Base-by-base conservation (phyloP, 1,284 basidiomycete species). In the Moesziomyces sp. region DNA sequence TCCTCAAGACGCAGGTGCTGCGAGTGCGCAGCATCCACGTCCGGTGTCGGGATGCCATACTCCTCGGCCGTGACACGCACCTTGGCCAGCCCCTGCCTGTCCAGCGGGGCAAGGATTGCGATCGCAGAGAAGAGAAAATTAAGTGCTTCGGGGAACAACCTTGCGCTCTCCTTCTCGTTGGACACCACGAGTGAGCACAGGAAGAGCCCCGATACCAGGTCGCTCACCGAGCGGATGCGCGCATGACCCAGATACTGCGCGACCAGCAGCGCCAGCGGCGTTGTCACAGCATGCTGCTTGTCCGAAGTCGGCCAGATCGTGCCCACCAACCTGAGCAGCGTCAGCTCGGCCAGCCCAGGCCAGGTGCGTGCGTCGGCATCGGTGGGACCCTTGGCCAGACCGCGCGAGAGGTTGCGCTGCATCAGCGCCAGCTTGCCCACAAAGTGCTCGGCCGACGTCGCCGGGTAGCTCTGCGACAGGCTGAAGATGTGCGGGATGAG, bases 271-370 rank as follows among this genome's bases (percentile, higher is more conserved):
- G 93, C 89, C 0, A 94, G 88, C 0, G 95, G 93, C 0, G 93
- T 92, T 23, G 93, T 87, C 50, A 99, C 94, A 0, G 91, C 89
- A 84, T 99, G 95, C 59, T 91, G 91, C 85, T 94, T 89, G 85
- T 99, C 97, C 82, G 93, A 96, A 0, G 95, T 95, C 1, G 95
- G 92, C 94, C 94, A 99, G 21, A 93, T 86, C 5, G 88, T 85
- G 4, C 93, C 93, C 53, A 93, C 88, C 40, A 94, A 84, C 33
- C 94, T 90, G 24, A 99, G 87, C 9, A 99, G 86, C 0, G 89
- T 87, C 38, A 99, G 87, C 83, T 99, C 97, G 4, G 93, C 86
- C 1, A 90, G 84, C 5, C 91, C 90, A 1, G 97, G 97, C 90
- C 93, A 97, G 0, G 94, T 98, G 85, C 89, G 91, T 1, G 93